phyloP scores from a whole-genome alignment of 176 grass and related monocot species.

The Phragmites australis region DNA sequence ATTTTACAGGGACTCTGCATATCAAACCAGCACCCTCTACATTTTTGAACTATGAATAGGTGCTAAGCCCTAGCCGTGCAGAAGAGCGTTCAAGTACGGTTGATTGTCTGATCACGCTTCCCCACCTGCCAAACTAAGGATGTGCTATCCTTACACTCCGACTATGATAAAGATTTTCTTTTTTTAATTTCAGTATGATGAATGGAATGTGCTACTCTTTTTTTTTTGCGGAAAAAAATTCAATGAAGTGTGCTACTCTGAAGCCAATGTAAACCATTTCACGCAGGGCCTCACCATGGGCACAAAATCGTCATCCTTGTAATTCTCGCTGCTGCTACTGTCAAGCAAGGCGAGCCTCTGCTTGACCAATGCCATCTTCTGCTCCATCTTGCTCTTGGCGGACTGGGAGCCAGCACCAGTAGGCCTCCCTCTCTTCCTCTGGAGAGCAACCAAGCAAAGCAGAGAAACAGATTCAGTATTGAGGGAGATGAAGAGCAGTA shows the following conservation, averaged over 20 bases:
- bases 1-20: neutral
- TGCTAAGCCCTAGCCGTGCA: neutral
- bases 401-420: slow-evolving; percentile 16
- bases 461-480: too few relatives aligned
- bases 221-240: too few relatives aligned
- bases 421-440: slow-evolving; percentile 45
- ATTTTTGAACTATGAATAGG: neutral
- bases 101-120: neutral
- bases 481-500: too few relatives aligned
- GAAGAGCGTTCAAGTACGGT: too few relatives aligned
- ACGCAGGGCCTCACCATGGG: slow-evolving; percentile 27
- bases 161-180: neutral
- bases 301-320: neutral
- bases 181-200: neutral
- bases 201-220: too few relatives aligned
- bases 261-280: neutral
- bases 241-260: neutral
- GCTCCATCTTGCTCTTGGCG: slow-evolving; percentile 37
- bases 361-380: slow-evolving; percentile 39
- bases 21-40: neutral
- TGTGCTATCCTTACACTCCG: neutral
- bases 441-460: neutral
- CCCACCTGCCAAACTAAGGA: neutral
- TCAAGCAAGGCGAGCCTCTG: slow-evolving; percentile 42
- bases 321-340: neutral